Conservation (phyloP, 2,329 filamentous ascomycete genomes). For the Aspergillus fumigatiaffinis region DNA sequence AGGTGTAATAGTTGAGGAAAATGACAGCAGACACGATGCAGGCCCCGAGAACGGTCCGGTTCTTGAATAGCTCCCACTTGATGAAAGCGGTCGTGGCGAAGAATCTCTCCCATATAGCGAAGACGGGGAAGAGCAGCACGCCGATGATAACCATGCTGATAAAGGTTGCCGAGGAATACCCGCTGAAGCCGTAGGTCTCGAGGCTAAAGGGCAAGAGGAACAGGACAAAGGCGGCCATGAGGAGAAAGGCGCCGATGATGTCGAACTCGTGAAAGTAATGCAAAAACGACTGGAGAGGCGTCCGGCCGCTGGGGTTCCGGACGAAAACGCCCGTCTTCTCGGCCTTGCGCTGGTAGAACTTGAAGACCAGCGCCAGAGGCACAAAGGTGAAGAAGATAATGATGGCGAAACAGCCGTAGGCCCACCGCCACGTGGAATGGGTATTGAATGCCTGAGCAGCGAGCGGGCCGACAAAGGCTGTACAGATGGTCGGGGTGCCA, state of each 20-base stretch:
- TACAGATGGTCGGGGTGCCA: slow-evolving; percentile 59
- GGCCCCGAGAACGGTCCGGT: slow-evolving; percentile 50
- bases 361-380: slow-evolving; percentile 54
- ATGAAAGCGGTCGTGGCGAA: slow-evolving; percentile 53
- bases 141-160: slow-evolving; percentile 54
- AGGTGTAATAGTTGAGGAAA: slow-evolving; percentile 50
- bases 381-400: slow-evolving; percentile 53
- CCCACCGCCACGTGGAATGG: slow-evolving; percentile 58
- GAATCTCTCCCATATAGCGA: slow-evolving; percentile 54
- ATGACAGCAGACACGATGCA: slow-evolving; percentile 48
- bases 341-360: slow-evolving; percentile 57
- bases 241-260: slow-evolving; percentile 56
- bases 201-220: slow-evolving; percentile 66
- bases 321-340: slow-evolving; percentile 50
- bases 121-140: slow-evolving; percentile 49
- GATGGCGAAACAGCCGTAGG: slow-evolving; percentile 59
- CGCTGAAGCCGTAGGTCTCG: slow-evolving; percentile 31
- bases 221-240: slow-evolving; percentile 58
- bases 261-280: slow-evolving; percentile 63
- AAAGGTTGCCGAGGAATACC: slow-evolving; percentile 46
- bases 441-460: slow-evolving; percentile 50
- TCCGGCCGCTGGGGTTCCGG: slow-evolving; percentile 45
- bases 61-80: slow-evolving; percentile 47
- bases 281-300: slow-evolving; percentile 43
- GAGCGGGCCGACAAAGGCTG: slow-evolving; percentile 53